Percentiles rank a stretch among this genome's conserved stretches.
phyloP scores from a whole-genome alignment of 2,329 filamentous ascomycete genomes.

The Lecanicillium sp. region DNA sequence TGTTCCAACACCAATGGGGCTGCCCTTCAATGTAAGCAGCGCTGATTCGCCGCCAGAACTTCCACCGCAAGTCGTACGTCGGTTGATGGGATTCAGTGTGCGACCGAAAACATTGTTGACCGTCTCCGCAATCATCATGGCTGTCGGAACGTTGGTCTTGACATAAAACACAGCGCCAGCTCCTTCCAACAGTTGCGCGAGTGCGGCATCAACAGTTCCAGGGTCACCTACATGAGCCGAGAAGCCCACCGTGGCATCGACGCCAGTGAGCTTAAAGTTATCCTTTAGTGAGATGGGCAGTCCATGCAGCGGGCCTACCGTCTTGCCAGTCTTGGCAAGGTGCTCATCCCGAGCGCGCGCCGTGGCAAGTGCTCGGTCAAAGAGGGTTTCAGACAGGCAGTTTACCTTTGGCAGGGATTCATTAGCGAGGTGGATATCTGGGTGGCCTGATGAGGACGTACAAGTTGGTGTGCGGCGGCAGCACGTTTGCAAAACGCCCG shows the following conservation, averaged over 20 bases:
- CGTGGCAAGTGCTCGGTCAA: constrained; percentile 40
- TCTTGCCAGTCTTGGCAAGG: constrained; percentile 35
- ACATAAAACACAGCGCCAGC: constrained; percentile 48
- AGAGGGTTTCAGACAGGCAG: constrained; percentile 46
- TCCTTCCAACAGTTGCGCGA: constrained; percentile 32
- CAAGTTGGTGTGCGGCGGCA: constrained; percentile 49
- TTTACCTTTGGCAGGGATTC: no score
- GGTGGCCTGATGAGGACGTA: no score
- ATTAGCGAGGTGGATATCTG: no score
- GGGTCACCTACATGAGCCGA: constrained; percentile 53
- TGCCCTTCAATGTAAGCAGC: constrained; percentile 51
- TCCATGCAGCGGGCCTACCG: constrained; percentile 56
- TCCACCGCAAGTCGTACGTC: constrained; percentile 53
- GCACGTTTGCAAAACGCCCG: constrained; percentile 48
- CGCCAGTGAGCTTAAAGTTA: constrained; percentile 55
- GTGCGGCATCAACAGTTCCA: constrained; percentile 31
- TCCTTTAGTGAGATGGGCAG: constrained; percentile 63
- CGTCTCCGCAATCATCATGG: constrained; percentile 62
- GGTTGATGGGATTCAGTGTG: constrained; percentile 54
- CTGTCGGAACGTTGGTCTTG: constrained; percentile 52
- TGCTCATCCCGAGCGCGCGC: constrained; percentile 44
- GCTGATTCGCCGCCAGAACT: constrained; percentile 62
- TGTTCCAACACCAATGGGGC: constrained; percentile 53
- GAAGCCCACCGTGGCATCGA: constrained; percentile 58
- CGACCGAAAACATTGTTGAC: constrained; percentile 59